phyloP scores from a whole-genome alignment of 2,329 filamentous ascomycete genomes.

The Stagonosporopsis rhizophila region DNA sequence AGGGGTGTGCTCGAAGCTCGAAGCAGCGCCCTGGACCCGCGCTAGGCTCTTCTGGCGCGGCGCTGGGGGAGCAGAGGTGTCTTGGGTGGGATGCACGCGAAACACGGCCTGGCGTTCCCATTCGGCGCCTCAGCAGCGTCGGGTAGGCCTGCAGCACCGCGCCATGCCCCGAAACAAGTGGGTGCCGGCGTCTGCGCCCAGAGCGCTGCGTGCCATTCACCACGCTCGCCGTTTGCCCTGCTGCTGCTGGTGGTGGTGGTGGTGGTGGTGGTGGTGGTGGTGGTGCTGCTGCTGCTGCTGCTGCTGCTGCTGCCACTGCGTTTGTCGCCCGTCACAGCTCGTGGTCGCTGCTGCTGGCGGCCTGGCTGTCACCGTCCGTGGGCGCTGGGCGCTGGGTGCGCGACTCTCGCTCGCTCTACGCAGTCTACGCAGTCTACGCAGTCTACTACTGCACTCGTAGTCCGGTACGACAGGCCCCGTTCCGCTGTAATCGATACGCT shows the following conservation, averaged over 20 bases:
- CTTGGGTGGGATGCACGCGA: slow-evolving; percentile 17
- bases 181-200: slow-evolving; percentile 20
- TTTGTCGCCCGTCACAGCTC: slow-evolving; percentile 11
- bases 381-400: too few species aligned
- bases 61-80: slow-evolving; percentile 10
- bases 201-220: too few species aligned
- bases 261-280: too few species aligned
- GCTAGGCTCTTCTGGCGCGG: slow-evolving; percentile 8
- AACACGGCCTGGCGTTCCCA: slow-evolving; percentile 21
- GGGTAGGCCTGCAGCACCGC: slow-evolving; percentile 44
- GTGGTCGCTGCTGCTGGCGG: too few species aligned
- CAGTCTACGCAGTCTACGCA: neutral
- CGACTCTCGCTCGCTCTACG: too few species aligned
- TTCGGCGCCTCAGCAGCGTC: slow-evolving; percentile 45
- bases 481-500: slow-evolving; percentile 34
- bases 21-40: slow-evolving; percentile 10
- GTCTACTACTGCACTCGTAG: neutral
- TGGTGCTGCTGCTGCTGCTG: slow-evolving; percentile 1
- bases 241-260: too few species aligned
- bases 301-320: neutral
- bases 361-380: too few species aligned
- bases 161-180: slow-evolving; percentile 11
- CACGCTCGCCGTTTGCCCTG: slow-evolving; percentile 9
- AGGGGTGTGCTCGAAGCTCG: neutral
- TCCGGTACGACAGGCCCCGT: slow-evolving; percentile 39